phyloP scores from a whole-genome alignment of 352 stramenopile genomes.

The Phytophthora cactorum region DNA sequence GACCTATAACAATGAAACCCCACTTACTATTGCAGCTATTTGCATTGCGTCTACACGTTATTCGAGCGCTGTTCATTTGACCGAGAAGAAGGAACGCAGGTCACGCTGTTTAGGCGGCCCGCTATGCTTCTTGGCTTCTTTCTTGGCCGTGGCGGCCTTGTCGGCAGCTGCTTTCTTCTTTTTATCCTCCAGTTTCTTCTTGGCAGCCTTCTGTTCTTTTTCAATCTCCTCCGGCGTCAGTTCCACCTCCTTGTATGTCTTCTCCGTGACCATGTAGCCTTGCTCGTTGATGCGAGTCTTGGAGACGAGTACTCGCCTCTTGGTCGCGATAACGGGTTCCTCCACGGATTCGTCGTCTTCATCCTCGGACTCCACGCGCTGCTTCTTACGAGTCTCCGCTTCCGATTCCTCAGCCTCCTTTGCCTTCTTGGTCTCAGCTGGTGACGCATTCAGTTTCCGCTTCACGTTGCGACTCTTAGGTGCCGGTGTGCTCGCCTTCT shows the following conservation, averaged over 20 bases:
- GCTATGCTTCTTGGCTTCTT: constrained; percentile 54
- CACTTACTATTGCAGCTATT: constrained; percentile 36
- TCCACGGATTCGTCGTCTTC: constrained; percentile 31
- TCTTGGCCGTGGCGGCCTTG: constrained; percentile 49
- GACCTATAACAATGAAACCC: constrained; percentile 42
- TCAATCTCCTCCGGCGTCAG: constrained; percentile 63
- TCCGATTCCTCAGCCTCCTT: constrained; percentile 25
- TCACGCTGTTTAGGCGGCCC: constrained; percentile 73
- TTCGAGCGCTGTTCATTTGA: constrained; percentile 28
- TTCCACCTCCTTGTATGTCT: constrained; percentile 73
- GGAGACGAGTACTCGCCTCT: constrained; percentile 59
- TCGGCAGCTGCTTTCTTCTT: constrained; percentile 49
- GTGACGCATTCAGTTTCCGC: constrained; percentile 53
- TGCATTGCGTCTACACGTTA: constrained; percentile 33
- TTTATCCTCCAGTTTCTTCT: constrained; percentile 52
- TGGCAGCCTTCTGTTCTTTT: constrained; percentile 48
- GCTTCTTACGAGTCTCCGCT: constrained; percentile 23
- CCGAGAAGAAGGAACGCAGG: constrained; percentile 69
- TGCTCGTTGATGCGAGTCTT: constrained; percentile 84
- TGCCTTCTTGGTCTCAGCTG: constrained; percentile 28
- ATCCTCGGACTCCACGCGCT: constrained; percentile 31
- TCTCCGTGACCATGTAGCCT: constrained; percentile 89
- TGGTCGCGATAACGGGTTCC: constrained; percentile 42
- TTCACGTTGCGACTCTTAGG: constrained; percentile 47
- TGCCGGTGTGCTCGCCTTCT: constrained; percentile 19